A percentile compares a stretch with the other conserved stretches of the same genome.
Evolutionary conservation across 2,329 filamentous ascomycete genomes (phyloP).

Genomic region (Rachicladosporium sp.): DNA sequence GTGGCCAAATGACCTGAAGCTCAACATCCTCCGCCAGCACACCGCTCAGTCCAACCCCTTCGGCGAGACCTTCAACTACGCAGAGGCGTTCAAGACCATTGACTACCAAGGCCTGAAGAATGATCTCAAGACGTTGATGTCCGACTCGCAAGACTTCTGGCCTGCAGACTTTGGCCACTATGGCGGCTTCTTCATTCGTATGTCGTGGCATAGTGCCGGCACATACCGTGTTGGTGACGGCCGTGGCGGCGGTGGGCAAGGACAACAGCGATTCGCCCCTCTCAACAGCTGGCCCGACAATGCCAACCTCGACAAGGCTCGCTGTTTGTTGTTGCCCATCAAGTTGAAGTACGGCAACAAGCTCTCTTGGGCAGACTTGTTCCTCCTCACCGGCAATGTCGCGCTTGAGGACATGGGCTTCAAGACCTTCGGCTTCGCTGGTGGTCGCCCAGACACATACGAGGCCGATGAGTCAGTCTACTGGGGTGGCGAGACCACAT

Average conservation of each 20-base stretch:
- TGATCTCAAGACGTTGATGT: conserved; percentile 59
- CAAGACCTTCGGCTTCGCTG: conserved; percentile 61
- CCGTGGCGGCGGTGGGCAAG: conserved; percentile 57
- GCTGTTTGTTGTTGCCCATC: conserved; percentile 66
- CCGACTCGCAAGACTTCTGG: conserved; percentile 70
- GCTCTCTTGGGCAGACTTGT: conserved; percentile 67
- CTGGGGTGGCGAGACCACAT: conserved; percentile 66
- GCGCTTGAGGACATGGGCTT: conserved; percentile 67
- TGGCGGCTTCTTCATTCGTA: conserved; percentile 65
- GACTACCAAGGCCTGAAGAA: conserved; percentile 63
- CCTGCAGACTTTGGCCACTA: conserved; percentile 74
- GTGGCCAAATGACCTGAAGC: conserved; percentile 58
- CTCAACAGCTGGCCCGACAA: conserved; percentile 78
- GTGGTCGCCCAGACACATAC: conserved; percentile 59
- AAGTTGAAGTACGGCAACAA: conserved; percentile 78
- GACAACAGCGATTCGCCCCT: conserved; percentile 68
- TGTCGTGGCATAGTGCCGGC: conserved; percentile 71
- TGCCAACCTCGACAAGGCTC: conserved; percentile 65
- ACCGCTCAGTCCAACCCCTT: conserved; percentile 51
- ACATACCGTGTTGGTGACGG: conserved; percentile 67
- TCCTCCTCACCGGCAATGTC: conserved; percentile 62
- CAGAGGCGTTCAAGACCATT: conserved; percentile 57
- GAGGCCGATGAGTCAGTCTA: conserved; percentile 65
- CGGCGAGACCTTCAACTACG: conserved; percentile 55
- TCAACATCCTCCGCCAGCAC: conserved; percentile 65